Base-by-base conservation (phyloP, 2,329 filamentous ascomycete species). In the Didymella keratinophila region DNA sequence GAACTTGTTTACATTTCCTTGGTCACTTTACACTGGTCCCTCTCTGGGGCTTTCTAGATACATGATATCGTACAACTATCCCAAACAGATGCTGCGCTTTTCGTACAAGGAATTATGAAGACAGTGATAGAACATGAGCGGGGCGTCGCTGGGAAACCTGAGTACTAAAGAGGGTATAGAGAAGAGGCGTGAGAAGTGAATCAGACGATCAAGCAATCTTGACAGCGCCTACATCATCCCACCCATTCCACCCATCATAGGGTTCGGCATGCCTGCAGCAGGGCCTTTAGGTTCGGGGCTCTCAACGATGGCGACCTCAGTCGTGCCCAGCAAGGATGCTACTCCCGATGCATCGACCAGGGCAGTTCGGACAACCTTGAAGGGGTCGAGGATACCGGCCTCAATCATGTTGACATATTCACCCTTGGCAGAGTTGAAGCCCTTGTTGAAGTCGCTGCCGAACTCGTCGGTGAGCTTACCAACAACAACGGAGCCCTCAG, bases 361-460 rank as follows among this genome's bases (percentile, higher is more conserved):
- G 75, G 92, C 94, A 64, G 95, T 99, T 74, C 95, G 93, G 76
- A 99, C 95, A 71, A 99, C 95, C 91, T 99, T 99, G 86, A 99
- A 91, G 66, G 95, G 95, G 79, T 99, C 95, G 60, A 99, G 90
- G 79, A 99, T 99, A 90, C 95, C 95, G 69, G 92, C 87, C 64
- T 86, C 79, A 76, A 99, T 97, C 95, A 99, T 98, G 84, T 99
- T 94, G 69, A 97, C 93, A 82, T 97, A 99, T 84, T 98, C 91
- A 80, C 94, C 93, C 85, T 93, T 97, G 78, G 92, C 83, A 82
- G 91, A 95, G 86, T 99, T 92, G 83, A 92, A 99, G 66, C 95
- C 95, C 85, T 90, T 95, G 91, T 97, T 96, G 88, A 99, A 99
- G 81, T 99, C 93, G 67, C 78, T 78, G 78, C 87, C 93, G 78